Base-by-base conservation (phyloP, 768 basidiomycete species). In the Tricholoma furcatifolium region DNA sequence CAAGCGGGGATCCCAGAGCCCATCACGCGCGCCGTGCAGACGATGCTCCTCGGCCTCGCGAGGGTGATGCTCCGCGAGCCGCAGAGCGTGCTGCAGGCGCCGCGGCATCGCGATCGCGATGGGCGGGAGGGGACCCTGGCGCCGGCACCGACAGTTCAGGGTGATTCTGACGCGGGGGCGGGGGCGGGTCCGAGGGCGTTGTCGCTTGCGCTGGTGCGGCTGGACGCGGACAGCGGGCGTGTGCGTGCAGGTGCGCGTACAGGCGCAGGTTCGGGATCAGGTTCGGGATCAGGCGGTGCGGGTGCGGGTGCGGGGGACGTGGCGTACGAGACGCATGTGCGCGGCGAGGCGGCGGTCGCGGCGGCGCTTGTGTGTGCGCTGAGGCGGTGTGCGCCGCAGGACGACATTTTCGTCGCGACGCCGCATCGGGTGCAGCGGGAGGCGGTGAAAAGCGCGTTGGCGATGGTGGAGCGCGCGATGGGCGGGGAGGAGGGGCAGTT, bases 361-460 rank as follows among this genome's bases (percentile, higher is more conserved):
- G 77, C 77, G 10, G 67, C 74, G 2, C 58, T 80, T 41, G 73
- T 79, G 24, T 58, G 60, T 8, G 70, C 65, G 1, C 60, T 80
- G 30, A 68, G 58, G 48, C 62, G 62, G 27, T 76, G 74, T 51
- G 70, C 67, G 18, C 73, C 75, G 1, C 57, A 66, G 7, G 74
- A 77, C 36, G 72, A 74, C 48, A 75, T 80, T 24, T 80, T 80
- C 50, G 76, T 81, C 5, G 79, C 78, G 1, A 75, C 76, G 6
- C 79, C 79, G 2, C 78, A 80, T 65, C 70, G 79, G 7, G 72
- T 77, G n/a, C 79, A 81, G 51, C 66, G 79, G 10, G 74, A 78
- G 57, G 78, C 77, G 2, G 79, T 80, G 10, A 77, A 70, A 53
- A 60, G 64, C n/a, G 77, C 76, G 0, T 58, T 75, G 41, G 61